These are phyloP conservation scores for Aphanomyces invadans DNA, from an alignment of 352 stramenopile genomes.

Conservation along the genomic window DNA sequence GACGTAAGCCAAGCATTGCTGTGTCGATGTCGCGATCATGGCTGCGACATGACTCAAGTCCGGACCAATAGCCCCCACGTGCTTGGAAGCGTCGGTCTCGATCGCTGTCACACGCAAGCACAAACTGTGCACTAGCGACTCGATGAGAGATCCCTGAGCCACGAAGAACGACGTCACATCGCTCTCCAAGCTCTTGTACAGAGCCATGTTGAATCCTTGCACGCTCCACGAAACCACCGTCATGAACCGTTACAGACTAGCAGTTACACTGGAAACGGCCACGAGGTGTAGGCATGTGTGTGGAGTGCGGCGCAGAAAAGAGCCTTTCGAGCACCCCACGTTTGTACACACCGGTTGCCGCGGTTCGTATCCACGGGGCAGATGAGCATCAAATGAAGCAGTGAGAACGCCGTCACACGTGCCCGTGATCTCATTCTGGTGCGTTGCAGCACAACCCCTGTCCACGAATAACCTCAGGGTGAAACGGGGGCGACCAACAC, in stretches of 20 bases:
- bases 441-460: too few relatives aligned
- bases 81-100: not conserved
- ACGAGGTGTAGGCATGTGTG: too few relatives aligned
- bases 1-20: not conserved
- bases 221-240: not conserved
- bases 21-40: not conserved
- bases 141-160: slow-evolving; percentile 8
- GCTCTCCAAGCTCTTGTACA: slow-evolving; percentile 15
- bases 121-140: slow-evolving; percentile 10
- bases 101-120: not conserved
- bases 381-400: too few relatives aligned
- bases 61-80: not conserved
- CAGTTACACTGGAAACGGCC: not conserved
- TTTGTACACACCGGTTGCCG: too few relatives aligned
- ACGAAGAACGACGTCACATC: slow-evolving; percentile 20
- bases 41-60: not conserved
- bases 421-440: too few relatives aligned
- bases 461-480: too few relatives aligned
- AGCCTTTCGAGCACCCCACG: too few relatives aligned
- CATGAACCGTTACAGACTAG: not conserved
- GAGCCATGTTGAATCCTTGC: slow-evolving; percentile 1
- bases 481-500: too few relatives aligned
- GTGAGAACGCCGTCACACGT: too few relatives aligned
- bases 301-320: too few relatives aligned
- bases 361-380: too few relatives aligned